Conservation (phyloP, 306 rosid genomes). For the Castanea mollissima region DNA sequence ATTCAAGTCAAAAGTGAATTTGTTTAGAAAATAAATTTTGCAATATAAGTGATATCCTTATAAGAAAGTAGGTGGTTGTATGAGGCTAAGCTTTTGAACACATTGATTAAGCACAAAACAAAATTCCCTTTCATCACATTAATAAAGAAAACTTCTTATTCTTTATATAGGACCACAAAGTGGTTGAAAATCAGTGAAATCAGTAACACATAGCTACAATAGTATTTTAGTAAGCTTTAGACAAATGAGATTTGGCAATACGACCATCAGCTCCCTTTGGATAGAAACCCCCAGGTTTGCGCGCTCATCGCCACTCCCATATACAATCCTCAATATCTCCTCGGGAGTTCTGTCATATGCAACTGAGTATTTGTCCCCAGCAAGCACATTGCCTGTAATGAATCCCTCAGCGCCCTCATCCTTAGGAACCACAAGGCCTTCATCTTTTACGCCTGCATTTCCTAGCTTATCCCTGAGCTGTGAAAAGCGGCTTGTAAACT, state of each 20-base stretch:
- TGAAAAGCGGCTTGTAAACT: constrained; percentile 65
- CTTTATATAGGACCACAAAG: too few relatives aligned
- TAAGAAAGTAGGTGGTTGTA: too few relatives aligned
- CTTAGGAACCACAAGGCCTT: constrained; percentile 56
- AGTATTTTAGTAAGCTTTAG: too few relatives aligned
- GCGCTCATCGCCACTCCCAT: constrained; percentile 54
- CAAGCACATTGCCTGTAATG: constrained; percentile 50
- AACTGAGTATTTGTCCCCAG: constrained; percentile 47
- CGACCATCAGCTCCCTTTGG: constrained; percentile 66
- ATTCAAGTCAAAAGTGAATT: too few relatives aligned
- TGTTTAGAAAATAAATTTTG: too few relatives aligned
- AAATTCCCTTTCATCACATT: too few relatives aligned
- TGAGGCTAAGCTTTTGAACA: too few relatives aligned
- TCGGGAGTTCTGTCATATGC: constrained; percentile 55
- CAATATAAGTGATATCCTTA: too few relatives aligned
- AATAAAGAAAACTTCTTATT: too few relatives aligned
- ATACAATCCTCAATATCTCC: constrained; percentile 72
- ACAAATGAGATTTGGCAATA: constrained; percentile 49
- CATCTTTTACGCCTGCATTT: constrained; percentile 55
- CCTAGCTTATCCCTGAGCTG: constrained; percentile 57
- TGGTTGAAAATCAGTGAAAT: too few relatives aligned
- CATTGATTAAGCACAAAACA: too few relatives aligned
- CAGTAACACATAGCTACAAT: too few relatives aligned
- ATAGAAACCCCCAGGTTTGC: constrained; percentile 67
- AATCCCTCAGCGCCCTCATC: constrained; percentile 45